A percentile compares a stretch with the other conserved stretches of the same genome.
Conservation (phyloP, 371 early-diverging fungal species). For the Mucor piriformis region DNA sequence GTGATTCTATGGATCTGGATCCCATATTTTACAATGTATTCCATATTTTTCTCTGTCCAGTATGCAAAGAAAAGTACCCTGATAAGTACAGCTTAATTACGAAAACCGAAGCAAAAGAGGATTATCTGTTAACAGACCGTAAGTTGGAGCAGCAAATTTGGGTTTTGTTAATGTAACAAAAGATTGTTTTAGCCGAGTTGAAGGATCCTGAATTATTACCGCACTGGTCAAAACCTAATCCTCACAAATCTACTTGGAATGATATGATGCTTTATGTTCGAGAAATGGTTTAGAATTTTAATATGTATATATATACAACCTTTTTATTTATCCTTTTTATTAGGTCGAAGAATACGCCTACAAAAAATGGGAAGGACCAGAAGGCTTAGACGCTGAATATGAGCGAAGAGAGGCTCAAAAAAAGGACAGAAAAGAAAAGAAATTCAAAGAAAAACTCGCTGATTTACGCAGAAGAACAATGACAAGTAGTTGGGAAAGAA, state of each 20-base stretch:
- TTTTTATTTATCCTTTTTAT: background rate
- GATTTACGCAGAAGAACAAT: constrained; percentile 86
- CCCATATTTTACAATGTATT: constrained; percentile 71
- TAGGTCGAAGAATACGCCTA: constrained; percentile 91
- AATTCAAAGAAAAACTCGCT: constrained; percentile 77
- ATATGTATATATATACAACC: background rate
- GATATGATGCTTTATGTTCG: constrained; percentile 95
- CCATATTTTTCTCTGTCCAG: constrained; percentile 70
- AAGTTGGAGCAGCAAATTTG: constrained; percentile 13
- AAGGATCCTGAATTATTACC: constrained; percentile 79
- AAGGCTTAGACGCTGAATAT: constrained; percentile 88
- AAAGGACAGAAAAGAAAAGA: constrained; percentile 78
- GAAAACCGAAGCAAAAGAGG: constrained; percentile 92
- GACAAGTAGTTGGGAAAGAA: constrained; percentile 76
- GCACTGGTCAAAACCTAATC: constrained; percentile 90
- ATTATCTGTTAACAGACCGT: constrained; percentile 90
- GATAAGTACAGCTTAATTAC: constrained; percentile 91
- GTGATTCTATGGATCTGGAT: constrained; percentile 80
- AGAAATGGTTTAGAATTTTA: constrained; percentile 59
- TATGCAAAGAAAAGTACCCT: constrained; percentile 72
- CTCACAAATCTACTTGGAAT: constrained; percentile 92
- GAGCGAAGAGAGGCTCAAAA: constrained; percentile 83
- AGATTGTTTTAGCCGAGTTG: constrained; percentile 67
- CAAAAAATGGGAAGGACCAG: constrained; percentile 90
- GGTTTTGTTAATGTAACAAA: background rate